Conservation (phyloP, 1,284 basidiomycete species). For the Cryptococcus jaspeensis region DNA sequence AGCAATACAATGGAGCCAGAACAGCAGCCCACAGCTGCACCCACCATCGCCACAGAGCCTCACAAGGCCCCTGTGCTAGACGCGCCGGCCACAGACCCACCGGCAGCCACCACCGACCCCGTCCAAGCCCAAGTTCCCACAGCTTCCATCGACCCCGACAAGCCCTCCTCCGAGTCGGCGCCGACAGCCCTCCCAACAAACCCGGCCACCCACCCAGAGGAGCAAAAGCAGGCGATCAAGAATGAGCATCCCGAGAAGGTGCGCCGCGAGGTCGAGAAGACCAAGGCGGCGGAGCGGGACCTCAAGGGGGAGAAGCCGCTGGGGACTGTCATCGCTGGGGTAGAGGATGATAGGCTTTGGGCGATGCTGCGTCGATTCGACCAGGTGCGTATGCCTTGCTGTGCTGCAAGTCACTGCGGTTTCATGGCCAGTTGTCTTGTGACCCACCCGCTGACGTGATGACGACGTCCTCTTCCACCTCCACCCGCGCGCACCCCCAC, state of each 20-base stretch:
- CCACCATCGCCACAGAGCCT: neutral
- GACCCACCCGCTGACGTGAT: neutral
- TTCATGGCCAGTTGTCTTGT: no score
- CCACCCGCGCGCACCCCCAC: neutral
- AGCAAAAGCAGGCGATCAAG: conserved; percentile 39
- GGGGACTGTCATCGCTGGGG: conserved; percentile 49
- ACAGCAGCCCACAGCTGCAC: no score
- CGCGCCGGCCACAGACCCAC: neutral
- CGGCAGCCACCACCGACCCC: conserved; percentile 2
- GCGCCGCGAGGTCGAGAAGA: conserved; percentile 49
- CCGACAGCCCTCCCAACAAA: conserved; percentile 48
- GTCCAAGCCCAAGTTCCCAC: conserved; percentile 21
- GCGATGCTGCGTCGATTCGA: conserved; percentile 52
- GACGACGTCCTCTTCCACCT: neutral
- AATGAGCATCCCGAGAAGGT: conserved; percentile 42
- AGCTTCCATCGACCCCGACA: conserved; percentile 33
- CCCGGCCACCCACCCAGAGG: conserved; percentile 39
- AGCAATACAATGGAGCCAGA: no score
- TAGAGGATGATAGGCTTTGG: conserved; percentile 53
- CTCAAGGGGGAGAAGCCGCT: conserved; percentile 39
- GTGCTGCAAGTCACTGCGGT: no score
- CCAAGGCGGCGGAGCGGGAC: conserved; percentile 47
- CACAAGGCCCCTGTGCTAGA: neutral
- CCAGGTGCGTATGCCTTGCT: conserved; percentile 46
- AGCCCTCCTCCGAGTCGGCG: conserved; percentile 31